Evolutionary conservation across 2,329 filamentous ascomycete genomes (phyloP).

Genomic region (Magnaporthiopsis rhizophila): DNA sequence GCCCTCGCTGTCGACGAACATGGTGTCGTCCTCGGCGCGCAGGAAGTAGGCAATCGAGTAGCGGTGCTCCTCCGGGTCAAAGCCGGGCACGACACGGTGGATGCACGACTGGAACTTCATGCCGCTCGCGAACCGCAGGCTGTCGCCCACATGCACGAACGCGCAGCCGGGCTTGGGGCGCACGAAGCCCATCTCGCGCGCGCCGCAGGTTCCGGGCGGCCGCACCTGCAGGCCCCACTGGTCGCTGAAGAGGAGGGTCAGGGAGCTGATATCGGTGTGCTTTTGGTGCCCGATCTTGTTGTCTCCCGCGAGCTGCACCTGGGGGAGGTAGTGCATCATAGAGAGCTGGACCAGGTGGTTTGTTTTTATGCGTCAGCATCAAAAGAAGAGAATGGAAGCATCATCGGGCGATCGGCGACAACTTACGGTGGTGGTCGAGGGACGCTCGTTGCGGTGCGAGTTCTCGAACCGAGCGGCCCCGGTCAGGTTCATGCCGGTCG

Average conservation of each 20-base stretch:
- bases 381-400: background rate
- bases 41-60: slow-evolving; percentile 54
- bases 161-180: slow-evolving; percentile 41
- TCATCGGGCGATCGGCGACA: too few relatives aligned
- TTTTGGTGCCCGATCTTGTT: slow-evolving; percentile 44
- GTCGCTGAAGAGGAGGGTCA: slow-evolving; percentile 47
- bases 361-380: background rate
- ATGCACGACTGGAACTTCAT: slow-evolving; percentile 48
- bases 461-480: slow-evolving; percentile 40
- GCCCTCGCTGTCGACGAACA: slow-evolving; percentile 47
- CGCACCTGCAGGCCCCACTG: slow-evolving; percentile 51
- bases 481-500: slow-evolving; percentile 35
- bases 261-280: slow-evolving; percentile 48
- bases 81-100: slow-evolving; percentile 45
- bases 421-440: slow-evolving; percentile 33
- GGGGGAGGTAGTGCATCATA: slow-evolving; percentile 47
- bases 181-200: slow-evolving; percentile 43
- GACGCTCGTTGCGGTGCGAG: slow-evolving; percentile 40
- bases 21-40: slow-evolving; percentile 46
- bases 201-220: slow-evolving; percentile 31
- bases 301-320: slow-evolving; percentile 28
- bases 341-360: slow-evolving; percentile 26
- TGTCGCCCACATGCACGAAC: slow-evolving; percentile 52
- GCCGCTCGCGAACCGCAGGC: slow-evolving; percentile 45
- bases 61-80: slow-evolving; percentile 42